Evolutionary conservation across 2,329 filamentous ascomycete genomes (phyloP), one percentile per base, ranked within the genome.

Genomic region (Uncinocarpus reesii): DNA sequence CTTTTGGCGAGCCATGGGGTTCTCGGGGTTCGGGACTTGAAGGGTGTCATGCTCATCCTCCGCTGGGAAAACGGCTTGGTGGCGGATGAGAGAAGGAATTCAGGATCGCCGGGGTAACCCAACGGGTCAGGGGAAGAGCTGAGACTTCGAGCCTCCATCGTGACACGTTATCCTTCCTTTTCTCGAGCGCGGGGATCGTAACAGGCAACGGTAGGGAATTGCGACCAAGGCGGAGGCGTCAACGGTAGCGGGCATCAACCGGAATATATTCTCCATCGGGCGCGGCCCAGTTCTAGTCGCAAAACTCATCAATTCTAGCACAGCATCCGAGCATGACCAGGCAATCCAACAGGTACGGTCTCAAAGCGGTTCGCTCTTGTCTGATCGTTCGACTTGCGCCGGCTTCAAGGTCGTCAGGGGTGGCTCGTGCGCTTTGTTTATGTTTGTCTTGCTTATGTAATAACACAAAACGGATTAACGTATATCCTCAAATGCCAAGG

Each of bases 121-220:
- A 70, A 60, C 45, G 68, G 60, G 59, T 70, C 67, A 38, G 67
- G 66, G 35, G 67, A 70, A 50, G 67, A 69, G 54, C 60, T 68
- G 44, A 57, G 49, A 52, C 60, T 67, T 55, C 60, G 62, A 50
- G 61, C 61, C 48, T 59, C 59, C 59, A 66, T 64, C 49, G 46
- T 50, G 36, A 51, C 37, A 18, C 16, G 20, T 28, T 28, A 34
- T 40, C 32, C 34, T 40, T n/a, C 29, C 26, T 36, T 29, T 23
- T 21, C 13, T 29, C 23, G 29, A 10, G 18, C 1, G 36, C 35
- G 38, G 29, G 15, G 40, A 21, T 21, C 31, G 28, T 26, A 18
- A 8, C 13, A 36, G 18, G 21, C 24, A 26, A 41, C 10, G 28
- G 4, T 11, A 31, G 37, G 37, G 29, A 48, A 37, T 42, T 18